Conservation (phyloP, 352 stramenopile genomes). For the Phytopythium sindhum region DNA sequence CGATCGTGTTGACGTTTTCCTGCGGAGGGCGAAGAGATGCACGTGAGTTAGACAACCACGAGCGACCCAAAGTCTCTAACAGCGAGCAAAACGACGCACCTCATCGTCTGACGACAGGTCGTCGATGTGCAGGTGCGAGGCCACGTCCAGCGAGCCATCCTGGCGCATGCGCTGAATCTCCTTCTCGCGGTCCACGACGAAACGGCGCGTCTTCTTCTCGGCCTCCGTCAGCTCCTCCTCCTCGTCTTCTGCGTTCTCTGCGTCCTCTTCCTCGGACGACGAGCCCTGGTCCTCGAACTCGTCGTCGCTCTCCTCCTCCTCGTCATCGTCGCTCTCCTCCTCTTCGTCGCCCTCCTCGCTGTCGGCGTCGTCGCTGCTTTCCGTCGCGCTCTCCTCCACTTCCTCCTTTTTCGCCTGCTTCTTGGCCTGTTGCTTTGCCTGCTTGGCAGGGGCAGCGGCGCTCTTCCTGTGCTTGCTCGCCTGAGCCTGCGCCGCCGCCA, state of each 20-base stretch:
- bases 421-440: conserved; percentile 12
- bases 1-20: conserved; percentile 96
- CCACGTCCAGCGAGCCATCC: conserved; percentile 76
- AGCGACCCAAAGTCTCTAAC: too few relatives aligned
- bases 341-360: conserved; percentile 45
- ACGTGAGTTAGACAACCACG: background rate
- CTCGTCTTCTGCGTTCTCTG: conserved; percentile 57
- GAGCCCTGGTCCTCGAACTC: conserved; percentile 87
- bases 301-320: conserved; percentile 46
- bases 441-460: conserved; percentile 14
- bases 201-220: conserved; percentile 80
- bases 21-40: conserved; percentile 15
- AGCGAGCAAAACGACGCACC: conserved; percentile 6
- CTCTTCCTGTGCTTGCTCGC: background rate
- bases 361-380: conserved; percentile 52
- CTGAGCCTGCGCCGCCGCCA: background rate
- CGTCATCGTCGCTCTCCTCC: conserved; percentile 38
- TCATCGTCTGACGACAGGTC: conserved; percentile 99
- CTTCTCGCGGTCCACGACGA: conserved; percentile 67
- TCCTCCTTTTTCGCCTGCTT: conserved; percentile 14
- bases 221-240: conserved; percentile 68
- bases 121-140: conserved; percentile 94
- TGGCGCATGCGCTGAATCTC: conserved; percentile 83
- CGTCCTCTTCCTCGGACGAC: conserved; percentile 75
- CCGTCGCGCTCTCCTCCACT: conserved; percentile 42